These are phyloP conservation scores for Daedalea quercina DNA, from an alignment of 768 basidiomycete species.

Conservation along the genomic window DNA sequence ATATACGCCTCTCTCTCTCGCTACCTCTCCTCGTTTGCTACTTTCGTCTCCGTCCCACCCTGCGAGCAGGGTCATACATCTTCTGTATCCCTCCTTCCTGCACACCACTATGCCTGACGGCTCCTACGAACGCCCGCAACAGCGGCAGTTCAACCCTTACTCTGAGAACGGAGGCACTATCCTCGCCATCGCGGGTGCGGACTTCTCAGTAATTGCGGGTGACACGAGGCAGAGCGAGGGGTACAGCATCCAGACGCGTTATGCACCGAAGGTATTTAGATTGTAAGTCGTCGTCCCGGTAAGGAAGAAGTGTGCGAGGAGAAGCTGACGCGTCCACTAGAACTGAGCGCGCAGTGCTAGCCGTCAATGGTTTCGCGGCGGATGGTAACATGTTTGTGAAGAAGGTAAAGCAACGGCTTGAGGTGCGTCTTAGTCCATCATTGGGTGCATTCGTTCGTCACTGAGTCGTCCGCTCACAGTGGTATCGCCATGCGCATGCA, in stretches of 20 bases:
- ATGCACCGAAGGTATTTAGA: slow-evolving; percentile 92
- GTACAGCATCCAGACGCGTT: slow-evolving; percentile 97
- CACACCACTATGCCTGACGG: slow-evolving; percentile 21
- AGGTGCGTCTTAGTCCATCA: slow-evolving; percentile 46
- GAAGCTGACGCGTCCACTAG: slow-evolving; percentile 32
- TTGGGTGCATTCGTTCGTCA: not conserved
- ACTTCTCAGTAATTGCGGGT: slow-evolving; percentile 92
- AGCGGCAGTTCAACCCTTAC: slow-evolving; percentile 81
- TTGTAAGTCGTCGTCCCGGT: slow-evolving; percentile 48
- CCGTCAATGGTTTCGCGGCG: slow-evolving; percentile 95
- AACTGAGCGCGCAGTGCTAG: slow-evolving; percentile 88
- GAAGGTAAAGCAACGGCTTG: slow-evolving; percentile 89
- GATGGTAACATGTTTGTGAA: slow-evolving; percentile 98
- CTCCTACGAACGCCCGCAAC: slow-evolving; percentile 32
- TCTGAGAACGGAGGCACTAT: slow-evolving; percentile 93
- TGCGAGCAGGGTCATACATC: slow-evolving; percentile 1
- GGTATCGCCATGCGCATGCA: slow-evolving; percentile 95
- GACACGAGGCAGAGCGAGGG: slow-evolving; percentile 97
- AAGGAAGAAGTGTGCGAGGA: not conserved
- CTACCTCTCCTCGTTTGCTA: slow-evolving; percentile 2
- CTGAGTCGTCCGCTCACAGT: slow-evolving; percentile 39
- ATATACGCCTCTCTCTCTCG: slow-evolving; percentile 14
- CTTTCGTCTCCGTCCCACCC: slow-evolving; percentile 4
- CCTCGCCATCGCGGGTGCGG: slow-evolving; percentile 88
- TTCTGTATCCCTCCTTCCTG: not conserved